Base-by-base conservation (phyloP, 2,329 filamentous ascomycete genomes). In the Orbilia quercus region DNA sequence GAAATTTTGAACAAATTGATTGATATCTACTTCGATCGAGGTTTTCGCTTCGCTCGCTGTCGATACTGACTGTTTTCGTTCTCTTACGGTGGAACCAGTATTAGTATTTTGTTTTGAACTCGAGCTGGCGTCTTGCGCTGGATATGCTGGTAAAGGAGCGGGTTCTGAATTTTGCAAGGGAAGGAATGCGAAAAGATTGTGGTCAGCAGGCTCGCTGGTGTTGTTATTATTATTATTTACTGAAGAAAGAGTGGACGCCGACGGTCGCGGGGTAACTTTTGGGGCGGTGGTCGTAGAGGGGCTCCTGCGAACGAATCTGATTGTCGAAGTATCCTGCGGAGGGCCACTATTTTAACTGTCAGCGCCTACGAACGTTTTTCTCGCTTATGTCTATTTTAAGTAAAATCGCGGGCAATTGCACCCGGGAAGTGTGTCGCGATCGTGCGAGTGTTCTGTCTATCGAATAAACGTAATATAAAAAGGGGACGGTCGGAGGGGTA, bases 171-270 rank as follows among this genome's bases (percentile, higher is more conserved):
- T 60, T 65, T 60, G 48, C 20, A 66, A 65, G 25, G 54, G 20
- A 51, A 54, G 62, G 28, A 62, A 73, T 7, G 48, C 25, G 14
- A 60, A 73, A 73, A 28, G 69, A 73, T 59, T 60, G 69, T 73
- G 47, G 60, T 73, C 69, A 73, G 69, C 69, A 50, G 60, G 48
- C 38, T 73, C 69, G 69, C 69, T 73, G 67, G 40, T 55, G 25
- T 47, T n/a, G n/a, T n/a, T n/a, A n/a, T n/a, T n/a, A n/a, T n/a
- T 64, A 22, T 42, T 55, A 38, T 53, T 54, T 16, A 55, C 51
- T 12, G 69, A 66, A 54, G 69, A 73, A 73, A 73, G 69, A 73
- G 69, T 65, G 69, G 69, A 73, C 60, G 69, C 69, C 40, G 69
- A 73, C 25, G 60, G 69, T 60, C 51, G 50, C 12, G 60, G 40